These are phyloP conservation scores for Lotmaria passim DNA, from an alignment of 208 protist genomes.

Conservation along the genomic window DNA sequence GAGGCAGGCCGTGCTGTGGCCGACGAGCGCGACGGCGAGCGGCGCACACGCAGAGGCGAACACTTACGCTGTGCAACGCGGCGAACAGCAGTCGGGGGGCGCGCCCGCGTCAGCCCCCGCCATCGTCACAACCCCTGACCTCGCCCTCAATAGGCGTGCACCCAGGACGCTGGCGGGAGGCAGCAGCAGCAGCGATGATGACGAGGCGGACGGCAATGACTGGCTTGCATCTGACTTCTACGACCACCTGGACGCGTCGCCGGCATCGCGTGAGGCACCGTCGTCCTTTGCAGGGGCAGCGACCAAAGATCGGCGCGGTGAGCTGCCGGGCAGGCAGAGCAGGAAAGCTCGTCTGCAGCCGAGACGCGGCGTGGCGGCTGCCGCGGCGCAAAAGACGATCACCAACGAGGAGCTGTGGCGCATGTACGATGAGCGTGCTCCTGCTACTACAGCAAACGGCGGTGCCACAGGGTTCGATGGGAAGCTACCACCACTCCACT, in stretches of 20 bases:
- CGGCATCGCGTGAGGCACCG: background rate
- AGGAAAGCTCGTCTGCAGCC: background rate
- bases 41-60: background rate
- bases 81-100: too few species aligned
- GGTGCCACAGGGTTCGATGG: background rate
- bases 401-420: slow-evolving; percentile 53
- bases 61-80: background rate
- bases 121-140: too few species aligned
- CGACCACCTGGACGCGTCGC: slow-evolving; percentile 5
- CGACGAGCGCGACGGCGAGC: background rate
- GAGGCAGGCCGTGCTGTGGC: slow-evolving; percentile 12
- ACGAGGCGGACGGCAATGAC: slow-evolving; percentile 31
- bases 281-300: background rate
- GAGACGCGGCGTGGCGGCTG: background rate
- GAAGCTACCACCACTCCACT: slow-evolving; percentile 34
- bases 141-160: too few species aligned
- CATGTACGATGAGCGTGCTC: slow-evolving; percentile 51
- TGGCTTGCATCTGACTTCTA: slow-evolving; percentile 26
- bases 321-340: too few species aligned
- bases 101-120: too few species aligned
- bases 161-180: too few species aligned
- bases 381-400: slow-evolving; percentile 14
- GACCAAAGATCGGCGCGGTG: background rate
- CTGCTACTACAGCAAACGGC: background rate
- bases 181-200: too few species aligned